Evolutionary conservation across 140 eudicot genomes (phyloP).

Genomic region (Flaveria floridana): DNA sequence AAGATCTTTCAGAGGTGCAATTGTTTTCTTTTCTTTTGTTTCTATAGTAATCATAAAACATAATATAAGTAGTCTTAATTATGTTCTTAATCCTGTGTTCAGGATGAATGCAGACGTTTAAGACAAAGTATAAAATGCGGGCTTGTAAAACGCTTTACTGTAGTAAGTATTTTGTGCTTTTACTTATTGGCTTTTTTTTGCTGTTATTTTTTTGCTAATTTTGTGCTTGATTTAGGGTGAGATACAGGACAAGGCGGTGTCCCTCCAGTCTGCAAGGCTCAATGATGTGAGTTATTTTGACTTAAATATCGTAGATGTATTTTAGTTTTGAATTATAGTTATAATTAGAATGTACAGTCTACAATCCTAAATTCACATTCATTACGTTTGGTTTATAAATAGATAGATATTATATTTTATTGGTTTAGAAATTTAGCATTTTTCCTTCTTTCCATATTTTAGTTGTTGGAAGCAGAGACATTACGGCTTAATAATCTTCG

Average conservation of each 20-base stretch:
- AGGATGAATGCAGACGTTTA: conserved; percentile 82
- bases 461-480: conserved; percentile 70
- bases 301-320: conserved; percentile 20
- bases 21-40: conserved; percentile 16
- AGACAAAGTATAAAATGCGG: conserved; percentile 79
- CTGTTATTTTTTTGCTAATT: not conserved
- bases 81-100: conserved; percentile 4
- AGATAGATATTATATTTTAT: not conserved
- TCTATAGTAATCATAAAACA: conserved; percentile 7
- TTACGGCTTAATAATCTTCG: conserved; percentile 73
- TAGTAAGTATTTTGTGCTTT: conserved; percentile 50
- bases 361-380: too few species aligned
- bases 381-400: too few species aligned
- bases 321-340: not conserved
- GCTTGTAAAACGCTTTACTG: conserved; percentile 65
- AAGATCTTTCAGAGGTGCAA: conserved; percentile 77
- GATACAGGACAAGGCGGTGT: conserved; percentile 67
- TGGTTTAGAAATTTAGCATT: conserved; percentile 17
- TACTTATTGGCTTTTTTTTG: not conserved
- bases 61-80: not conserved
- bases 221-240: conserved; percentile 59
- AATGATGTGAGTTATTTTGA: conserved; percentile 55
- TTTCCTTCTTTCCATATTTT: conserved; percentile 15
- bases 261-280: conserved; percentile 63
- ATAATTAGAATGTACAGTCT: not conserved